Evolutionary conservation across 352 stramenopile genomes (phyloP), one percentile per base, ranked within the genome.

Genomic region (Pythium volutum): DNA sequence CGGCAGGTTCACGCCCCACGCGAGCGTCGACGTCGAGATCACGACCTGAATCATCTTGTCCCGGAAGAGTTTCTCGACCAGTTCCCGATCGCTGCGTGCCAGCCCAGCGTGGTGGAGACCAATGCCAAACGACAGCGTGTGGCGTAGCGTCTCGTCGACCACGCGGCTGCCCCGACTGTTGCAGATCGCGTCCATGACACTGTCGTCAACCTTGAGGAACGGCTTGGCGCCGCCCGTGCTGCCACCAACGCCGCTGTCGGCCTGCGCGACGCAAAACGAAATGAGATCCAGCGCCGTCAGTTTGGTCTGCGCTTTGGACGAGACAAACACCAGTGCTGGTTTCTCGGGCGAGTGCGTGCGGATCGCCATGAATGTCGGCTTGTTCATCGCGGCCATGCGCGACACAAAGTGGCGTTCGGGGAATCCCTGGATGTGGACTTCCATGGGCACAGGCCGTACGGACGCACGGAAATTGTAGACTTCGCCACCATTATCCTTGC

Each of bases 361-460:
- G 55, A 99, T 99, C 22, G 96, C 95, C 57, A 96, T 92, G 65
- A 98, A 99, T 7, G 93, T 98, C 7, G 97, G 97, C 52, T 99
- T 99, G 77, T 99, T 99, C 97, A 99, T 99, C 10, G 95, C 98
- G 4, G 95, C 93, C 97, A 99, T 99, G 16, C 97, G 80, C 20
- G 96, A 89, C 55, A 97, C 98, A 52, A 99, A 99, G 55, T 99
- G 96, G 34, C 97, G 93, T 31, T 98, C 96, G 0, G 96, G 88
- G 58, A 97, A 99, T 11, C 95, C 95, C 70, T 98, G 94, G 45
- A 99, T 93, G 61, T 99, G 96, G 23, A 98, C 89, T 39, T 98
- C 83, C 74, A 99, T 98, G 6, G 97, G 95, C 36, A 99, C 92
- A 0, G 98, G 97, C n/a, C 97, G 87, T 41, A 99, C 96, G 18